phyloP scores from a whole-genome alignment of 345 rosid species.

The Camelina neglecta region DNA sequence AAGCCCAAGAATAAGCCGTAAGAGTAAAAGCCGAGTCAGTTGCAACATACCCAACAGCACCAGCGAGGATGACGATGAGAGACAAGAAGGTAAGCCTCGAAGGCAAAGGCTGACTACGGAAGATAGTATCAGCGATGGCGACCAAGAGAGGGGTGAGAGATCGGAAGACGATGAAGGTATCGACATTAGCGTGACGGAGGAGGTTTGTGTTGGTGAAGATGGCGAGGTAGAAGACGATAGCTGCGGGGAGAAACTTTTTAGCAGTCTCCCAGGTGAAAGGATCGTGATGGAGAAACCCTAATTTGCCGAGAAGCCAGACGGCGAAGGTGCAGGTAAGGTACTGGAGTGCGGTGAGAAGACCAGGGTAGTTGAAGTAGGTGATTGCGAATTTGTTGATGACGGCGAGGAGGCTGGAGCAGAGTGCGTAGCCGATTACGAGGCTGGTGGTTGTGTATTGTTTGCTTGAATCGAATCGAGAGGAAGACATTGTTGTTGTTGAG shows the following conservation, averaged over 20 bases:
- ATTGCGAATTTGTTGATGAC: slow-evolving; percentile 95
- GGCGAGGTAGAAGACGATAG: slow-evolving; percentile 86
- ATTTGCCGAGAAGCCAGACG: slow-evolving; percentile 81
- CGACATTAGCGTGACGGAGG: slow-evolving; percentile 96
- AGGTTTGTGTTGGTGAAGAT: slow-evolving; percentile 98
- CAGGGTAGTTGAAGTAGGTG: slow-evolving; percentile 86
- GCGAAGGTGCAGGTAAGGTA: slow-evolving; percentile 80
- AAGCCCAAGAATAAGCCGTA: slow-evolving; percentile 93
- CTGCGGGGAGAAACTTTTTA: slow-evolving; percentile 96
- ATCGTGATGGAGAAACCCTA: slow-evolving; percentile 82
- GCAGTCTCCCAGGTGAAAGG: slow-evolving; percentile 79
- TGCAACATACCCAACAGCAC: slow-evolving; percentile 94
- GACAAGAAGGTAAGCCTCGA: slow-evolving; percentile 76
- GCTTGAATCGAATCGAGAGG: slow-evolving; percentile 51
- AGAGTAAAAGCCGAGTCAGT: slow-evolving; percentile 84
- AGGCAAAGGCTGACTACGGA: slow-evolving; percentile 84
- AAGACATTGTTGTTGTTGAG: slow-evolving; percentile 29
- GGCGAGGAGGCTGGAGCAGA: slow-evolving; percentile 97
- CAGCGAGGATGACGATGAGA: slow-evolving; percentile 71
- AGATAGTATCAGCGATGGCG: slow-evolving; percentile 83
- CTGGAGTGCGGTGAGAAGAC: slow-evolving; percentile 90
- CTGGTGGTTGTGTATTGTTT: slow-evolving; percentile 72
- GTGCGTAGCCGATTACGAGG: slow-evolving; percentile 88
- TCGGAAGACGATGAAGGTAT: slow-evolving; percentile 90
- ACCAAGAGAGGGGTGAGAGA: slow-evolving; percentile 94